Percentiles rank a stretch among this genome's conserved stretches.
Conservation (phyloP, 805 yeast genomes). For the Suhomyces canberraensis region DNA sequence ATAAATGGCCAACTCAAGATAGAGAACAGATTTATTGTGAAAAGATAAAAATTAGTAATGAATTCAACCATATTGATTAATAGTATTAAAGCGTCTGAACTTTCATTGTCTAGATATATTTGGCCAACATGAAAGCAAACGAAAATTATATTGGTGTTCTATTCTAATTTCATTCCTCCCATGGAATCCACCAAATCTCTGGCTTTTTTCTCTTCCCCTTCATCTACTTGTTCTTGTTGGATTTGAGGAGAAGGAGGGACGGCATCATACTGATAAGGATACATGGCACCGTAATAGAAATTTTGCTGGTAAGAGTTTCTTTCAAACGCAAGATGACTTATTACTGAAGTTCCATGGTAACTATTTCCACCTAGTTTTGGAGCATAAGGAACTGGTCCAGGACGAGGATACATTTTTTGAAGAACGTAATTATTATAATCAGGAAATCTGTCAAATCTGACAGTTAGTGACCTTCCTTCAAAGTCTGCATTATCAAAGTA, state of each 20-base stretch:
- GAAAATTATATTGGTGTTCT: too few relatives aligned
- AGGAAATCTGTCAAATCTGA: conserved; percentile 57
- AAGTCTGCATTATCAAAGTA: conserved; percentile 51
- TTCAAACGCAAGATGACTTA: conserved; percentile 28
- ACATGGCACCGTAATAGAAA: conserved; percentile 21
- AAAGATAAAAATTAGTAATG: too few relatives aligned
- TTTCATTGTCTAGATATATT: too few relatives aligned
- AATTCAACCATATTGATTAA: too few relatives aligned
- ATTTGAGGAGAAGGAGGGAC: neutral
- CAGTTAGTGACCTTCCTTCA: conserved; percentile 59
- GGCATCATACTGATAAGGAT: too few relatives aligned
- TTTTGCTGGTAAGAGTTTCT: conserved; percentile 30
- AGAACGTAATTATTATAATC: conserved; percentile 31
- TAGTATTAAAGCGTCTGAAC: too few relatives aligned
- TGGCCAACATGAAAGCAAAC: too few relatives aligned
- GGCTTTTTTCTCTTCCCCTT: conserved; percentile 27
- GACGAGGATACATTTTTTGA: conserved; percentile 23
- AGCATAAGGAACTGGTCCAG: too few relatives aligned
- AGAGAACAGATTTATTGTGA: too few relatives aligned
- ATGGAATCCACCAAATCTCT: conserved; percentile 28
- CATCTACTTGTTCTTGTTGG: conserved; percentile 1
- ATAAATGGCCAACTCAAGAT: too few relatives aligned
- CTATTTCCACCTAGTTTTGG: conserved; percentile 1
- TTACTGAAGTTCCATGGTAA: conserved; percentile 10
- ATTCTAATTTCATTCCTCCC: conserved; percentile 4